Evolutionary conservation across 163 green algal genomes (phyloP).

Genomic region (Chlamydomonas reinhardtii): DNA sequence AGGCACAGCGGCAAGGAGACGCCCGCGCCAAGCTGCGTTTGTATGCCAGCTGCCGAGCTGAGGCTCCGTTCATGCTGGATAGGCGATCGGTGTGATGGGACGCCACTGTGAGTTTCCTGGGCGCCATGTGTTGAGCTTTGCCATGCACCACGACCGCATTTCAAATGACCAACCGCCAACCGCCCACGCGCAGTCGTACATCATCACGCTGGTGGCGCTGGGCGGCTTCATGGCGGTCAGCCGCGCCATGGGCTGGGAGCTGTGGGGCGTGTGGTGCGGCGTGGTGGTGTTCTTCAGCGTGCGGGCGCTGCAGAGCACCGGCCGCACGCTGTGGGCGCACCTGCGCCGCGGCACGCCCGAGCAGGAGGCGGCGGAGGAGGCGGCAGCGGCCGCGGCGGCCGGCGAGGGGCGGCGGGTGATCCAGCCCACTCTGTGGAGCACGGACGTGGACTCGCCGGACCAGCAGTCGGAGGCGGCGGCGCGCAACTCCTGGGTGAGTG

Average conservation of each 20-base stretch:
- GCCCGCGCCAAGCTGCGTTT: too few species aligned
- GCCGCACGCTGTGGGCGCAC: conserved; percentile 39
- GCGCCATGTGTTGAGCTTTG: too few species aligned
- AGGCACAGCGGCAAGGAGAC: too few species aligned
- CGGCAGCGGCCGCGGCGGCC: background rate
- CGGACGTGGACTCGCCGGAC: too few species aligned
- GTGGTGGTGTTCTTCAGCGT: conserved; percentile 79
- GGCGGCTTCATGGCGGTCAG: conserved; percentile 60
- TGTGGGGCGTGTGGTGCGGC: conserved; percentile 77
- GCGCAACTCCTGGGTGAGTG: background rate
- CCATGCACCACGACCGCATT: too few species aligned
- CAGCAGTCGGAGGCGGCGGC: too few species aligned
- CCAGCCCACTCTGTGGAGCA: too few species aligned
- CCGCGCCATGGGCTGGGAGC: conserved; percentile 49
- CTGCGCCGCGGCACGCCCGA: background rate
- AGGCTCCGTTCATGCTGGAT: too few species aligned
- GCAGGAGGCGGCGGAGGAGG: background rate
- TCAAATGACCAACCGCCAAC: too few species aligned
- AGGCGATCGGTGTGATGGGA: too few species aligned
- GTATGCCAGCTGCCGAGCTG: too few species aligned
- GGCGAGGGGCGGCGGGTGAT: background rate
- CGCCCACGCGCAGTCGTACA: conserved; percentile 49
- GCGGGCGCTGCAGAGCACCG: conserved; percentile 65
- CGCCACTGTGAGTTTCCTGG: too few species aligned
- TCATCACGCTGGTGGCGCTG: conserved; percentile 64